Percentiles rank a stretch among this genome's conserved stretches.
These are phyloP conservation scores for Lichtheimia corymbifera DNA, from an alignment of 371 early-diverging fungal species.

Conservation along the genomic window DNA sequence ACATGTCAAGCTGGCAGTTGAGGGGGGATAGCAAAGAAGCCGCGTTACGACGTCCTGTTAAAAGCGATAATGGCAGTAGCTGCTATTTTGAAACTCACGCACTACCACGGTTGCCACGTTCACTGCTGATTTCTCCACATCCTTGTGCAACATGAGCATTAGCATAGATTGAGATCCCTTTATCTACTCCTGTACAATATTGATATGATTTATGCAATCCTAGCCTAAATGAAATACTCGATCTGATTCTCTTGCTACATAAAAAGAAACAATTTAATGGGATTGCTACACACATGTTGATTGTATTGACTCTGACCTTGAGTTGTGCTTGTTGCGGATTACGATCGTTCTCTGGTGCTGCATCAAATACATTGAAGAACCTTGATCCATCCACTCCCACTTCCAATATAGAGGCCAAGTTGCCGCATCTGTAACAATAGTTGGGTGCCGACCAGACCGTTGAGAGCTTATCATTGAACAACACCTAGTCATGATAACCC, in stretches of 20 bases:
- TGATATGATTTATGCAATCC: neutral
- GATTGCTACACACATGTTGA: neutral
- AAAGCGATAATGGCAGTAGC: too few species aligned
- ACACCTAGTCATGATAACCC: conserved; percentile 37
- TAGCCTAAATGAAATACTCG: conserved; percentile 20
- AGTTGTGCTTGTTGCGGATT: conserved; percentile 20
- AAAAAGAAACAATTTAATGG: neutral
- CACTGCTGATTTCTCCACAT: too few species aligned
- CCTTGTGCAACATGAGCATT: too few species aligned
- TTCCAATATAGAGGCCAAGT: conserved; percentile 92
- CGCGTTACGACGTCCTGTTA: too few species aligned
- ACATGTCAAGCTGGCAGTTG: conserved; percentile 22
- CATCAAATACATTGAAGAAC: conserved; percentile 89
- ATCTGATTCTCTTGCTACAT: conserved; percentile 17
- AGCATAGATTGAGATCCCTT: too few species aligned
- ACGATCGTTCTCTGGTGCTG: conserved; percentile 81
- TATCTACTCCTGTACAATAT: too few species aligned
- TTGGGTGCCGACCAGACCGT: conserved; percentile 92
- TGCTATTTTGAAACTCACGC: too few species aligned
- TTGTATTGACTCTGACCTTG: conserved; percentile 10
- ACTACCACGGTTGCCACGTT: too few species aligned
- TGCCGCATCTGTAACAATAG: conserved; percentile 97
- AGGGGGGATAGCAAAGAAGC: neutral
- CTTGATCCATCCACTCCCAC: conserved; percentile 79
- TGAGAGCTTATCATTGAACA: conserved; percentile 85